These are phyloP conservation scores for Oryza longistaminata DNA, from an alignment of 176 grass and related monocot species.

Conservation along the genomic window DNA sequence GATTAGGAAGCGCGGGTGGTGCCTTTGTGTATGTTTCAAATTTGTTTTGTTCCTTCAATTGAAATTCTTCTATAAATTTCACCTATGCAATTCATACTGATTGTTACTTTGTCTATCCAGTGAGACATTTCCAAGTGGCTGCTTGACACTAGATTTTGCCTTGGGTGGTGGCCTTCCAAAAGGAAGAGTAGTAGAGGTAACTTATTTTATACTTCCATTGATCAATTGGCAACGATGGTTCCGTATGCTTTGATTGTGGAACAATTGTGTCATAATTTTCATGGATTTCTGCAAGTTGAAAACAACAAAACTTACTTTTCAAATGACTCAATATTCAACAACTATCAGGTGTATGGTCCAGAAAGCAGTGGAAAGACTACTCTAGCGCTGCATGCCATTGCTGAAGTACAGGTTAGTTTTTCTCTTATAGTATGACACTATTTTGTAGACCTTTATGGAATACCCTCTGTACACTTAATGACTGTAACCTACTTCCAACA, in stretches of 20 bases:
- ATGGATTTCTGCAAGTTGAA: not conserved
- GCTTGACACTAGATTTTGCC: conserved; percentile 97
- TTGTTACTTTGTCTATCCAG: conserved; percentile 41
- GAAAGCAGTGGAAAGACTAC: conserved; percentile 99
- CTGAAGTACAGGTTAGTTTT: conserved; percentile 84
- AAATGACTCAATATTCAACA: conserved; percentile 6
- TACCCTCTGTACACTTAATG: not conserved
- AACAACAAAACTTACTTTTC: not conserved
- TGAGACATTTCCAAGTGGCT: conserved; percentile 96
- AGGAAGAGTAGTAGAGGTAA: conserved; percentile 98
- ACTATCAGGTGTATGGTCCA: conserved; percentile 81
- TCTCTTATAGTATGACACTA: not conserved
- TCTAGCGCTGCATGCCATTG: conserved; percentile 94
- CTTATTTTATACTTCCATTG: conserved; percentile 31
- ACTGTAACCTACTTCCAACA: not conserved
- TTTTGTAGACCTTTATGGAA: conserved; percentile 11
- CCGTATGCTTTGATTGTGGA: conserved; percentile 29
- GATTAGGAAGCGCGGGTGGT: conserved; percentile 90
- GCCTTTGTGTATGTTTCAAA: conserved; percentile 77
- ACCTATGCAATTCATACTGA: conserved; percentile 26
- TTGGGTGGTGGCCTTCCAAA: conserved; percentile 87
- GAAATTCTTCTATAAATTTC: not conserved
- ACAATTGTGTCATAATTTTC: conserved; percentile 11
- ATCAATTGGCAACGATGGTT: not conserved
- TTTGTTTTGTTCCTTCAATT: not conserved